These are phyloP conservation scores for Aspergillus cavernicola DNA, from an alignment of 495 filamentous ascomycete species.

Conservation along the genomic window DNA sequence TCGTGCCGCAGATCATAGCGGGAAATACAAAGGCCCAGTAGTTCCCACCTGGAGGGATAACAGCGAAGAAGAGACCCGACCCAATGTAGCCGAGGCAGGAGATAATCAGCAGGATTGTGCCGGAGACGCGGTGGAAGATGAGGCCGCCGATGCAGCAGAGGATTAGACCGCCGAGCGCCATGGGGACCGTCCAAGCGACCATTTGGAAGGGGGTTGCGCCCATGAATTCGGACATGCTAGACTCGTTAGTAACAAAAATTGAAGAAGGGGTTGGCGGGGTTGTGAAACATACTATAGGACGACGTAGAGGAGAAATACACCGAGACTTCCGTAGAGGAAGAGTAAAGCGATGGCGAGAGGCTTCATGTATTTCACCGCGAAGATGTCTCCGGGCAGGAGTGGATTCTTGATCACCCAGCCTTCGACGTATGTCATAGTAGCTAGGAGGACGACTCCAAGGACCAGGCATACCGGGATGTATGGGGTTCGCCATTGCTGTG, in stretches of 20 bases:
- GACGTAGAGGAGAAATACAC: constrained; percentile 73
- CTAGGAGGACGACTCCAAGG: constrained; percentile 46
- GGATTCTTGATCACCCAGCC: constrained; percentile 70
- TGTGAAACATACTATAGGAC: constrained; percentile 66
- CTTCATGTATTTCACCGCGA: constrained; percentile 68
- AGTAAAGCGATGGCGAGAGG: constrained; percentile 48
- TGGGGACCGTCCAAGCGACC: constrained; percentile 75
- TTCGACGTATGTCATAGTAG: constrained; percentile 63
- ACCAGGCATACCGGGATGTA: constrained; percentile 64
- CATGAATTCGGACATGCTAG: constrained; percentile 64
- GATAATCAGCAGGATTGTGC: constrained; percentile 65
- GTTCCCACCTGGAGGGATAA: constrained; percentile 58
- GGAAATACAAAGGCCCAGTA: constrained; percentile 78
- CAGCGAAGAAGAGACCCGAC: constrained; percentile 66
- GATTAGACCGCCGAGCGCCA: constrained; percentile 70
- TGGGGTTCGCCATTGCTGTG: constrained; percentile 66
- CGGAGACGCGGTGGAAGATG: constrained; percentile 70
- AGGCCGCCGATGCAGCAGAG: constrained; percentile 70
- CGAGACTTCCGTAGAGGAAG: constrained; percentile 67
- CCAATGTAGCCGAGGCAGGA: constrained; percentile 63
- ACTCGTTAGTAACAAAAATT: constrained; percentile 7
- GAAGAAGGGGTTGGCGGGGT: background rate
- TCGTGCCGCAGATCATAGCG: constrained; percentile 74
- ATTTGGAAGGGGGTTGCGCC: constrained; percentile 62
- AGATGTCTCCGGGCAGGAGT: constrained; percentile 70